Conservation (phyloP, 2,329 filamentous ascomycete genomes). For the Sphaerulina populicola region DNA sequence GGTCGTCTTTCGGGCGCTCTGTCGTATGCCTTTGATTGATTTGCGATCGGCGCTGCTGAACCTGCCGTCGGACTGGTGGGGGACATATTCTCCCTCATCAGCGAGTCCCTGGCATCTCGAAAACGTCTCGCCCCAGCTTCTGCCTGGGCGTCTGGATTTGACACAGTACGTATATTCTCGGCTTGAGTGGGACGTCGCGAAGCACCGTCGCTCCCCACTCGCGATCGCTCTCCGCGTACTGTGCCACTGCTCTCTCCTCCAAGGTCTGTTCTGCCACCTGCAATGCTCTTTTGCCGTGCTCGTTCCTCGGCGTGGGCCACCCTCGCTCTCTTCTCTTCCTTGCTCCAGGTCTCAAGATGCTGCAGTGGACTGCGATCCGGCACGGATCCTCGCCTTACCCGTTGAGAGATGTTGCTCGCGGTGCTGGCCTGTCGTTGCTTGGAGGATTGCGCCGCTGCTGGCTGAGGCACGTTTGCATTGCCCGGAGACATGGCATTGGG, state of each 20-base stretch:
- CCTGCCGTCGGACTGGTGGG: slow-evolving; percentile 4
- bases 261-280: slow-evolving; percentile 11
- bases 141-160: slow-evolving; percentile 9
- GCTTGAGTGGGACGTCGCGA: slow-evolving; percentile 14
- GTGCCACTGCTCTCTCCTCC: slow-evolving; percentile 17
- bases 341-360: slow-evolving; percentile 87
- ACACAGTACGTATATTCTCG: slow-evolving; percentile 8
- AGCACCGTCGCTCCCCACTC: slow-evolving; percentile 25
- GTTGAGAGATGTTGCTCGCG: slow-evolving; percentile 19
- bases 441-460: background rate
- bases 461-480: slow-evolving; percentile 6
- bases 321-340: slow-evolving; percentile 84
- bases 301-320: slow-evolving; percentile 73
- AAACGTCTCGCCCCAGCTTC: slow-evolving; percentile 11
- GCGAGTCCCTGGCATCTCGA: slow-evolving; percentile 18
- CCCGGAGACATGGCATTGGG: slow-evolving; percentile 23
- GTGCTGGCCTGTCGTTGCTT: slow-evolving; percentile 22
- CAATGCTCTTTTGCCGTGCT: slow-evolving; percentile 49
- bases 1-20: slow-evolving; percentile 1
- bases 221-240: slow-evolving; percentile 20
- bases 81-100: slow-evolving; percentile 13
- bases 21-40: slow-evolving; percentile 13
- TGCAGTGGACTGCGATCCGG: slow-evolving; percentile 83
- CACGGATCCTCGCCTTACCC: slow-evolving; percentile 49
- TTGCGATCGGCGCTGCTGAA: slow-evolving; percentile 6